Base-by-base conservation (phyloP, 805 yeast species). In the Wickerhamiella domercqiae region DNA sequence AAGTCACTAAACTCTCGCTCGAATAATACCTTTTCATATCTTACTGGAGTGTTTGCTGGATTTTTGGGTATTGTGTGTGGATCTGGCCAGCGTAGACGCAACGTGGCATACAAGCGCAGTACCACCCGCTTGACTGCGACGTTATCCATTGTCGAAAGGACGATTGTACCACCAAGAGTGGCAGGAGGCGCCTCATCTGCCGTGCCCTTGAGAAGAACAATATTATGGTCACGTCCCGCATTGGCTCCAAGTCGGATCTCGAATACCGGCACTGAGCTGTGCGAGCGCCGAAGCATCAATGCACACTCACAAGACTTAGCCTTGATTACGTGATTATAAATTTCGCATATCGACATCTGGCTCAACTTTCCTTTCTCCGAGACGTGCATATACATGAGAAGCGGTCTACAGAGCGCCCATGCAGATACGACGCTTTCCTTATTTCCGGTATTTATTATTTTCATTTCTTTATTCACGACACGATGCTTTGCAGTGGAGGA, bases 121-220 rank as follows among this genome's bases (percentile, higher is more conserved):
- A 71, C 56, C 43, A 90, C 57, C 46, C 68, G 71, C 51, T 73
- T 77, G 36, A 87, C 66, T 13, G 72, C 58, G 39, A 82, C 60
- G 2, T 94, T 81, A 46, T 87, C 97, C 9, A 67, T 64, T 1
- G 81, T 72, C 1, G 86, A 68, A 19, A 90, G 57, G 1, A 78
- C 84, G 18, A 90, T 74, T 7, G 72, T 73, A 3, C 98, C 98
- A 1, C 78, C 61, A 20, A 90, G 56, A 5, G 78, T 60, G 3
- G 73, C 80, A 2, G 94, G 75, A 0, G 82, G 67, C 0, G 96
- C 94, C 37, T 77, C 86, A 25, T 68, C 66, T 4, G 78, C 73
- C 1, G 77, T 52, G 1, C 98, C 98, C 47, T 83, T 78, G 22
- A 87, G 56, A 6, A 90, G 70, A 3, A 87, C 58, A 7, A 86